These are phyloP conservation scores for Blastocystis sp. DNA, from an alignment of 352 stramenopile genomes.

Conservation along the genomic window DNA sequence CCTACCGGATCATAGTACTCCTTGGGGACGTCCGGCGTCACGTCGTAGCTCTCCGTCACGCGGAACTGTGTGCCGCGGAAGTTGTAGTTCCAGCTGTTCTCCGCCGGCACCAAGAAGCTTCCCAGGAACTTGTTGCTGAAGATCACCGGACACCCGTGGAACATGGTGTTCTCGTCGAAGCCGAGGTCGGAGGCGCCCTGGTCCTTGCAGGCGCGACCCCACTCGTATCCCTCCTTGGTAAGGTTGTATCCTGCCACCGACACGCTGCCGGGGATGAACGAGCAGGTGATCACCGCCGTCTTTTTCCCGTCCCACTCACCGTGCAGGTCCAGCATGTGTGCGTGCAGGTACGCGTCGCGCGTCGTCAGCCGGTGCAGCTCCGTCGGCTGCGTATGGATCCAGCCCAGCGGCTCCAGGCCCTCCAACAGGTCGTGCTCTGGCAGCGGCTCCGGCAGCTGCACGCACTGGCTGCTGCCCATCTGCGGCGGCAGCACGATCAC, in stretches of 20 bases:
- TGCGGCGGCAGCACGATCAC: constrained; percentile 97
- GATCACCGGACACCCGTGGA: constrained; percentile 99
- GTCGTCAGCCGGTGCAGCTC: constrained; percentile 88
- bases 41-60: constrained; percentile 87
- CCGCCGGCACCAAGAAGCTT: constrained; percentile 96
- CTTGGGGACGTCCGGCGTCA: constrained; percentile 93
- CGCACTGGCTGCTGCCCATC: constrained; percentile 88
- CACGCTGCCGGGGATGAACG: constrained; percentile 96
- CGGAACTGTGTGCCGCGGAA: constrained; percentile 98
- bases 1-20: constrained; percentile 82
- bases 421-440: constrained; percentile 85
- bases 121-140: constrained; percentile 95
- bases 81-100: constrained; percentile 99
- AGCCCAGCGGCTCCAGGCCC: constrained; percentile 90
- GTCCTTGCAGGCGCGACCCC: constrained; percentile 92
- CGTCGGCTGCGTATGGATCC: constrained; percentile 98
- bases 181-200: constrained; percentile 69
- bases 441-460: constrained; percentile 87
- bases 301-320: constrained; percentile 89
- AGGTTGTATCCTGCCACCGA: constrained; percentile 97
- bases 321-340: constrained; percentile 90
- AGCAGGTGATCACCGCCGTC: constrained; percentile 89
- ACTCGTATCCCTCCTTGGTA: constrained; percentile 86
- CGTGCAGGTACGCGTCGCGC: constrained; percentile 86
- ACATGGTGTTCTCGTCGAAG: constrained; percentile 69